These are phyloP conservation scores for Simplicillium aogashimaense DNA, from an alignment of 2,329 filamentous ascomycete species.

Conservation along the genomic window DNA sequence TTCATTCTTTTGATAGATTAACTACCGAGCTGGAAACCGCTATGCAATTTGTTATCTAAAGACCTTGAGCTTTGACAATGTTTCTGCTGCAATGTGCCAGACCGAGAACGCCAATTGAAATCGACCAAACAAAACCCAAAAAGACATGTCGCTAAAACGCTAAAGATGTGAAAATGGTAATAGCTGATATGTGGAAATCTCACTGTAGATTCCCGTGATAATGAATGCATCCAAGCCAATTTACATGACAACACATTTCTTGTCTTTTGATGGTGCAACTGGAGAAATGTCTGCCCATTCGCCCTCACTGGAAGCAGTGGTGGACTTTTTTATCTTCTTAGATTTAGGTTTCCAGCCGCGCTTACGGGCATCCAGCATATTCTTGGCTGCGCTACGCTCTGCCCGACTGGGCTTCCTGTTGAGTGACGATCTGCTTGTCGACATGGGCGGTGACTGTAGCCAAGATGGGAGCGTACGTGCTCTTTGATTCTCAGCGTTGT, in stretches of 20 bases:
- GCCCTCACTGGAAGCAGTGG: conserved; percentile 16
- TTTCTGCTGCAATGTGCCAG: too few species aligned
- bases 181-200: too few species aligned
- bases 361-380: conserved; percentile 50
- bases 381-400: conserved; percentile 50
- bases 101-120: too few species aligned
- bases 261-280: conserved; percentile 18
- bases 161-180: conserved; percentile 6
- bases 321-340: conserved; percentile 29
- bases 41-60: too few species aligned
- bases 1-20: too few species aligned
- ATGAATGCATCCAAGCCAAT: not conserved
- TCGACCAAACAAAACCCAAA: conserved; percentile 2
- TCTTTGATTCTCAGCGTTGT: not conserved
- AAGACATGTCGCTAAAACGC: conserved; percentile 2
- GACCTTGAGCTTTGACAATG: too few species aligned
- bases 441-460: conserved; percentile 23
- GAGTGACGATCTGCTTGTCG: conserved; percentile 25
- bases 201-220: conserved; percentile 3
- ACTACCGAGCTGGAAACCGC: too few species aligned
- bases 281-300: conserved; percentile 44
- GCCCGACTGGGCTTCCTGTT: conserved; percentile 43
- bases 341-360: conserved; percentile 41
- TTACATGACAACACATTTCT: conserved; percentile 46
- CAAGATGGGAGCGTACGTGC: conserved; percentile 18